Conservation (phyloP, 345 rosid genomes). For the Eucalyptus cladocalyx region DNA sequence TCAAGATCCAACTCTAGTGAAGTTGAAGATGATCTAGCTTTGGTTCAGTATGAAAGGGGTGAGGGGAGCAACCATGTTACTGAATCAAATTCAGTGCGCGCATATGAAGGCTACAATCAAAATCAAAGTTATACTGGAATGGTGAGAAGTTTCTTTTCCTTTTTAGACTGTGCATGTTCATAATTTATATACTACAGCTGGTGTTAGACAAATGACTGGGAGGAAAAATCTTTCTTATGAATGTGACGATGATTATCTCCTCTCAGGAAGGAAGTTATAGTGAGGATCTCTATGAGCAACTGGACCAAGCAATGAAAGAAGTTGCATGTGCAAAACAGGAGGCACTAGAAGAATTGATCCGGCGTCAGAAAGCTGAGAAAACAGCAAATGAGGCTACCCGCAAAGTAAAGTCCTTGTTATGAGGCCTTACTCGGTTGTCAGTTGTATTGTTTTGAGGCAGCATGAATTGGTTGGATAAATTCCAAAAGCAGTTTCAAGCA, state of each 20-base stretch:
- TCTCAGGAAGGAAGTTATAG: constrained; percentile 39
- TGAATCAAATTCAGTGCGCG: too few relatives aligned
- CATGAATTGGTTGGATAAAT: neutral
- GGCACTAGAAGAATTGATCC: constrained; percentile 45
- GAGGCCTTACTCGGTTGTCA: neutral
- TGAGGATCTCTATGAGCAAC: constrained; percentile 38
- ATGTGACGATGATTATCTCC: neutral
- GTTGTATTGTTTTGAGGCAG: neutral
- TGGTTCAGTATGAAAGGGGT: neutral
- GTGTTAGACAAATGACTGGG: neutral
- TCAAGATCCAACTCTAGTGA: neutral
- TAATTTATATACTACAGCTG: neutral
- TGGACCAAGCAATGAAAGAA: constrained; percentile 39
- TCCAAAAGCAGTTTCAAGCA: neutral
- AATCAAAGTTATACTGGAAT: too few relatives aligned
- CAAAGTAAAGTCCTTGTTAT: constrained; percentile 26
- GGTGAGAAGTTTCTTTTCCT: neutral
- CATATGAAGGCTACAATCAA: too few relatives aligned
- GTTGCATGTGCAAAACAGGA: constrained; percentile 46
- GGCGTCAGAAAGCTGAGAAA: constrained; percentile 63
- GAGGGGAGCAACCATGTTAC: neutral
- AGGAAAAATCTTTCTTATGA: neutral
- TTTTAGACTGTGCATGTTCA: neutral
- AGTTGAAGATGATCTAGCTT: neutral
- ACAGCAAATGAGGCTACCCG: constrained; percentile 60